phyloP scores from a whole-genome alignment of 1,284 basidiomycete genomes.

The Puccinia horiana region DNA sequence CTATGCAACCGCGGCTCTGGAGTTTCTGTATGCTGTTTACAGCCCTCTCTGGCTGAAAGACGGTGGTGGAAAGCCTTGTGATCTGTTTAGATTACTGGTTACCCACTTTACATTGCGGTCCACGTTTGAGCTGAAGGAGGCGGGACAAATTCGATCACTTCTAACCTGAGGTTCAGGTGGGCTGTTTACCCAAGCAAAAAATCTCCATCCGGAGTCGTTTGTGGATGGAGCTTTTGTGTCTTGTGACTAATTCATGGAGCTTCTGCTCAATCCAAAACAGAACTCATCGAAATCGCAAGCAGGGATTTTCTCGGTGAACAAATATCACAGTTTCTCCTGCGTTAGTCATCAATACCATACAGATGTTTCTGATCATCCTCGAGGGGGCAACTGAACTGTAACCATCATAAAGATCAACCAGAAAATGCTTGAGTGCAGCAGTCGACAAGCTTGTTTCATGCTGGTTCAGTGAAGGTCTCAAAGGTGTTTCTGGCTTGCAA shows the following conservation, averaged over 20 bases:
- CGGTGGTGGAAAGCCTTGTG: not conserved
- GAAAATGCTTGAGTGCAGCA: too few species aligned
- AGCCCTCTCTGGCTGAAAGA: too few species aligned
- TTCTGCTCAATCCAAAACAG: not conserved
- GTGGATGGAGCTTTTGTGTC: not conserved
- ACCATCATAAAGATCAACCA: too few species aligned
- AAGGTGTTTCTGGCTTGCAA: too few species aligned
- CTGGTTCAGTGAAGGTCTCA: too few species aligned
- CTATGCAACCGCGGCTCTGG: not conserved
- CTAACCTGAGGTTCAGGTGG: not conserved
- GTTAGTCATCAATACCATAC: too few species aligned
- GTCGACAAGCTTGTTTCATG: too few species aligned
- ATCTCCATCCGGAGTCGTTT: not conserved
- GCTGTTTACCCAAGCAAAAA: not conserved
- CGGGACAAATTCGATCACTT: not conserved
- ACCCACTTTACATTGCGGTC: not conserved
- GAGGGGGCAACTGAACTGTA: not conserved
- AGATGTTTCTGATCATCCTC: too few species aligned
- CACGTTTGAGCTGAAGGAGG: not conserved
- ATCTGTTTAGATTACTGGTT: not conserved
- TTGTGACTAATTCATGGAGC: not conserved
- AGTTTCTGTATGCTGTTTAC: not conserved
- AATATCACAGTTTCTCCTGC: too few species aligned
- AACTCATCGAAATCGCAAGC: not conserved
- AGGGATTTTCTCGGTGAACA: too few species aligned